Evolutionary conservation across 1,139 yeast genomes (phyloP).

Genomic region (Hansenula lynferdii): DNA sequence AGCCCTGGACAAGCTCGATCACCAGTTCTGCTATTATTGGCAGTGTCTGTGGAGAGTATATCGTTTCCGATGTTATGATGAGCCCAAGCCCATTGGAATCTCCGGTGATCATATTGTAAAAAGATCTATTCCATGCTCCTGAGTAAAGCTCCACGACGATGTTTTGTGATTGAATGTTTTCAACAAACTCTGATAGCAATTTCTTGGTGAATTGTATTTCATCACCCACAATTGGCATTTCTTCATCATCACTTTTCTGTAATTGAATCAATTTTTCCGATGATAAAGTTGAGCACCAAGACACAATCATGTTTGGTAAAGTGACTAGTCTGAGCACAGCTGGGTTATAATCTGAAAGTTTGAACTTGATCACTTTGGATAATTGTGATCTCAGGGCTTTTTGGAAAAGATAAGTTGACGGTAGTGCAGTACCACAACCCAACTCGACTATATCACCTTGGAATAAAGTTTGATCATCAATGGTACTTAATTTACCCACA

Average conservation of each 20-base stretch:
- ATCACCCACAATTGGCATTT: slow-evolving; percentile 41
- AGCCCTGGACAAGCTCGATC: slow-evolving; percentile 29
- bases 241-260: slow-evolving; percentile 30
- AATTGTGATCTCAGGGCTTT: slow-evolving; percentile 24
- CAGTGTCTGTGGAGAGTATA: slow-evolving; percentile 70
- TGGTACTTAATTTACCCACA: slow-evolving; percentile 40
- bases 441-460: slow-evolving; percentile 48
- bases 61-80: slow-evolving; percentile 82
- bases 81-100: no score
- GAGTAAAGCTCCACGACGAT: slow-evolving; percentile 54
- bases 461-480: slow-evolving; percentile 6
- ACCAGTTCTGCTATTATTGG: slow-evolving; percentile 65
- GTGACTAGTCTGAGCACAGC: slow-evolving; percentile 80
- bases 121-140: slow-evolving; percentile 81
- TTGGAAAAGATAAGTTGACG: slow-evolving; percentile 54
- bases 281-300: slow-evolving; percentile 58
- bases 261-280: slow-evolving; percentile 31
- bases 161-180: slow-evolving; percentile 33
- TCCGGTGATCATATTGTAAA: slow-evolving; percentile 40
- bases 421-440: slow-evolving; percentile 91
- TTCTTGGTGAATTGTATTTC: slow-evolving; percentile 60
- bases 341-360: slow-evolving; percentile 75
- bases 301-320: slow-evolving; percentile 71
- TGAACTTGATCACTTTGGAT: slow-evolving; percentile 27
- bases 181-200: slow-evolving; percentile 39